phyloP scores from a whole-genome alignment of 176 grass and related monocot species.

The Areca catechu region DNA sequence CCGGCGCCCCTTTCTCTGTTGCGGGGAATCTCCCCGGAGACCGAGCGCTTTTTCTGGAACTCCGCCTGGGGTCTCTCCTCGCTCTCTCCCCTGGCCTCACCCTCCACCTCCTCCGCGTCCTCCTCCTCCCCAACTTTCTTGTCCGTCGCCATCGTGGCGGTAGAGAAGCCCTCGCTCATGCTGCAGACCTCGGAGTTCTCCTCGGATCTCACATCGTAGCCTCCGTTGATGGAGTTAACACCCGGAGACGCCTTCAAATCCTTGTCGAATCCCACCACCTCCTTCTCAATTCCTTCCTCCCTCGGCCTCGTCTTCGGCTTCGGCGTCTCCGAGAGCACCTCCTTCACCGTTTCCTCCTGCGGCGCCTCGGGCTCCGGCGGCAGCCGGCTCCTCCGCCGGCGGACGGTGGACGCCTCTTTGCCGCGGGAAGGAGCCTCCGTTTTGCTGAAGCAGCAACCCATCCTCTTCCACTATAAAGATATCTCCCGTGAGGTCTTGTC shows the following conservation, averaged over 20 bases:
- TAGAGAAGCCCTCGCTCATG: slow-evolving; percentile 22
- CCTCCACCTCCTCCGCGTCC: slow-evolving; percentile 35
- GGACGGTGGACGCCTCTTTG: background rate
- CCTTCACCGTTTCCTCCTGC: slow-evolving; percentile 80
- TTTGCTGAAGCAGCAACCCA: slow-evolving; percentile 70
- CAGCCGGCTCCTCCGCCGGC: slow-evolving; percentile 27
- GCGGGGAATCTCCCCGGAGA: slow-evolving; percentile 46
- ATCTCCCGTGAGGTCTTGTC: slow-evolving; percentile 18
- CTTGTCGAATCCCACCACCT: too few species aligned
- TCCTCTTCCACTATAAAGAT: slow-evolving; percentile 37
- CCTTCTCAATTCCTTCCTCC: background rate
- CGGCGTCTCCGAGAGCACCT: slow-evolving; percentile 79
- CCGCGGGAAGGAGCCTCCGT: slow-evolving; percentile 3
- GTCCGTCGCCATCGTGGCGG: slow-evolving; percentile 20
- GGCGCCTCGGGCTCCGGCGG: slow-evolving; percentile 34
- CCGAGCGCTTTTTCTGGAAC: slow-evolving; percentile 34
- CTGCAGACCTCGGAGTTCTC: slow-evolving; percentile 18
- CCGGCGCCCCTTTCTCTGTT: slow-evolving; percentile 32
- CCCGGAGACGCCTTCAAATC: too few species aligned
- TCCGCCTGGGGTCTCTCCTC: slow-evolving; percentile 35
- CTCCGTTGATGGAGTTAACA: too few species aligned
- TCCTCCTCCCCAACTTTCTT: slow-evolving; percentile 15
- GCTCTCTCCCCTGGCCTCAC: slow-evolving; percentile 29
- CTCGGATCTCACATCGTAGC: slow-evolving; percentile 13
- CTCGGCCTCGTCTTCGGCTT: background rate